Conservation (phyloP, 2,329 filamentous ascomycete species). For the Microcyclosporella mali region DNA sequence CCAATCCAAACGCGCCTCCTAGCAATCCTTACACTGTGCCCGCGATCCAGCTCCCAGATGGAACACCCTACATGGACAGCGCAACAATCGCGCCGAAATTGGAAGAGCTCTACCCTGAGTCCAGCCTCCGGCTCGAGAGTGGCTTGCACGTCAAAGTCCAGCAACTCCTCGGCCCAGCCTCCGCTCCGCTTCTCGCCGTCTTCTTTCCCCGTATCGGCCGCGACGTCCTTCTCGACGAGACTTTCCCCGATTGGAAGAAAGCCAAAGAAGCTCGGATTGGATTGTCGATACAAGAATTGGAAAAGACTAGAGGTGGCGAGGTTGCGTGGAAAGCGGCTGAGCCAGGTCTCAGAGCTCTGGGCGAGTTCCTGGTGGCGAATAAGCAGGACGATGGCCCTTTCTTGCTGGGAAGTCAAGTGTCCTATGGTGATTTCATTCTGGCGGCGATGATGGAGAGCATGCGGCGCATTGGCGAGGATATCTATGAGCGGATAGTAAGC, state of each 20-base stretch:
- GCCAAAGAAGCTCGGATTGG: constrained; percentile 15
- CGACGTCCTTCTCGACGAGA: constrained; percentile 25
- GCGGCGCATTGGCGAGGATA: constrained; percentile 14
- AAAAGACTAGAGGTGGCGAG: constrained; percentile 26
- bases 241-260: constrained; percentile 11
- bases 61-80: constrained; percentile 16
- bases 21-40: constrained; percentile 15
- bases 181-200: constrained; percentile 20
- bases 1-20: constrained; percentile 2
- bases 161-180: constrained; percentile 7
- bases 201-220: constrained; percentile 17
- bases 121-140: constrained; percentile 12
- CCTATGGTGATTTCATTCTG: constrained; percentile 24
- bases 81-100: constrained; percentile 16
- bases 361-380: constrained; percentile 13
- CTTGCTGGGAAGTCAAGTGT: constrained; percentile 19
- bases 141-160: constrained; percentile 9
- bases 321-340: constrained; percentile 19
- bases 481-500: constrained; percentile 11
- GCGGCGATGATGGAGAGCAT: constrained; percentile 17
- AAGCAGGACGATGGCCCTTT: constrained; percentile 23
- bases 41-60: constrained; percentile 14
- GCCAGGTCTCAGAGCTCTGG: constrained; percentile 13
- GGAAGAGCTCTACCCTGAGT: constrained; percentile 15
- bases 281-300: constrained; percentile 18